Conservation (phyloP, 306 rosid genomes). For the Arachis stenosperma region DNA sequence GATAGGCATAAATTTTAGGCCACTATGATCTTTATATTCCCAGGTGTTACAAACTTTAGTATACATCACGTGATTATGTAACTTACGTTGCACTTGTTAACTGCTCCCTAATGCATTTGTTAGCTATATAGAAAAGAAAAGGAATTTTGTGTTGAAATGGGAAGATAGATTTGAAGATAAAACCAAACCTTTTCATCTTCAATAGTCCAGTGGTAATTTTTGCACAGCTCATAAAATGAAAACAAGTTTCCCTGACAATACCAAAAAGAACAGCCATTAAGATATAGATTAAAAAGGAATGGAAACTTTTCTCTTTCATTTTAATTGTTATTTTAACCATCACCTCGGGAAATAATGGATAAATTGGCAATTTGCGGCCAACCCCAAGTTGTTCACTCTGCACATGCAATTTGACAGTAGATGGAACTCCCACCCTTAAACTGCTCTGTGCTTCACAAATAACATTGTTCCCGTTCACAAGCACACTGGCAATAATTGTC, state of each 20-base stretch:
- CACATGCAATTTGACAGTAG: slow-evolving; percentile 63
- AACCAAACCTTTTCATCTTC: slow-evolving; percentile 81
- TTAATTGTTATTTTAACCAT: slow-evolving; percentile 22
- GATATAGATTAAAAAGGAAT: slow-evolving; percentile 35
- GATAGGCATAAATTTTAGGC: background rate
- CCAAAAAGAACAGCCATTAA: slow-evolving; percentile 28
- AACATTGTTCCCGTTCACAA: slow-evolving; percentile 52
- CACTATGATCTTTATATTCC: slow-evolving; percentile 7
- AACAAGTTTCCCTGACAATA: slow-evolving; percentile 74
- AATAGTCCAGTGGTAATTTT: slow-evolving; percentile 79
- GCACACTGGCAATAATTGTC: slow-evolving; percentile 71
- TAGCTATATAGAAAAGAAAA: background rate
- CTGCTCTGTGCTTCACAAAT: slow-evolving; percentile 72
- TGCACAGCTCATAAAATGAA: slow-evolving; percentile 91
- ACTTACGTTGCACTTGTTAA: background rate
- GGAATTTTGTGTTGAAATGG: slow-evolving; percentile 2
- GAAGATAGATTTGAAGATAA: slow-evolving; percentile 22
- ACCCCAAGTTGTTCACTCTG: slow-evolving; percentile 86
- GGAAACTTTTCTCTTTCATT: slow-evolving; percentile 1
- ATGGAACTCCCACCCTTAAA: slow-evolving; percentile 75
- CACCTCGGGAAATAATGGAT: slow-evolving; percentile 88
- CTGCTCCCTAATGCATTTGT: slow-evolving; percentile 18
- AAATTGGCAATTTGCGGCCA: slow-evolving; percentile 80
- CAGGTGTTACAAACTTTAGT: slow-evolving; percentile 3
- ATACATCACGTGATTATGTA: background rate